phyloP scores from a whole-genome alignment of 192 early-diverging fungal species.

The Irineochytrium annulatum region DNA sequence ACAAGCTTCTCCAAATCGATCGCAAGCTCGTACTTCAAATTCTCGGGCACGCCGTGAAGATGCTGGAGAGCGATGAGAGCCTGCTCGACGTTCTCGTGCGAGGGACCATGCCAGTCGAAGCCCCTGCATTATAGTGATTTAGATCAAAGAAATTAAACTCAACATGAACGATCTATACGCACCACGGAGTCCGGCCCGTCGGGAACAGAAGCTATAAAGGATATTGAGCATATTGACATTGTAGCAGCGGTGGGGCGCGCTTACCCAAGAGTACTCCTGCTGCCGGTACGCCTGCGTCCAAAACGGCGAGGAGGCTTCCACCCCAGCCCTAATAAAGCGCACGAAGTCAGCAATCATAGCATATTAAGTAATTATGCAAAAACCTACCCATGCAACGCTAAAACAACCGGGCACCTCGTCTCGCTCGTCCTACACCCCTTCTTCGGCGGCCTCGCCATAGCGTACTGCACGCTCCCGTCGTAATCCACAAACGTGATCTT shows the following conservation, averaged over 20 bases:
- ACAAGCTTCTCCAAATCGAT: constrained; percentile 48
- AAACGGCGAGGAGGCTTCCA: constrained; percentile 52
- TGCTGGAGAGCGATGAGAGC: constrained; percentile 48
- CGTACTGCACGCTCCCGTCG: constrained; percentile 66
- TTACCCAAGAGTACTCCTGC: constrained; percentile 65
- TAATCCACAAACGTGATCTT: constrained; percentile 68
- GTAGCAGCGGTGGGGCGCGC: constrained; percentile 2
- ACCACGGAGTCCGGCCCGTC: constrained; percentile 69
- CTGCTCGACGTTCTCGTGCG: constrained; percentile 52
- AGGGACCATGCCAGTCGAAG: constrained; percentile 77
- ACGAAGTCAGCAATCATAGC: not conserved
- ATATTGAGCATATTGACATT: constrained; percentile 6
- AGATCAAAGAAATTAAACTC: not conserved
- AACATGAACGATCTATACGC: not conserved
- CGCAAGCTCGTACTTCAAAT: constrained; percentile 14
- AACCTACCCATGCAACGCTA: constrained; percentile 64
- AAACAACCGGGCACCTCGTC: constrained; percentile 52
- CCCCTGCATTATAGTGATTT: too few species aligned
- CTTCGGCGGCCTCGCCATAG: constrained; percentile 44
- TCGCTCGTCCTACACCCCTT: constrained; percentile 24
- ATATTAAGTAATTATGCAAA: not conserved
- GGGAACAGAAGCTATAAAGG: constrained; percentile 55
- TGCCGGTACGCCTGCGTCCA: constrained; percentile 56
- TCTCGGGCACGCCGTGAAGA: constrained; percentile 50
- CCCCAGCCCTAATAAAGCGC: constrained; percentile 47